phyloP scores from a whole-genome alignment of 192 early-diverging fungal species.

The Spizellomyces sp. region DNA sequence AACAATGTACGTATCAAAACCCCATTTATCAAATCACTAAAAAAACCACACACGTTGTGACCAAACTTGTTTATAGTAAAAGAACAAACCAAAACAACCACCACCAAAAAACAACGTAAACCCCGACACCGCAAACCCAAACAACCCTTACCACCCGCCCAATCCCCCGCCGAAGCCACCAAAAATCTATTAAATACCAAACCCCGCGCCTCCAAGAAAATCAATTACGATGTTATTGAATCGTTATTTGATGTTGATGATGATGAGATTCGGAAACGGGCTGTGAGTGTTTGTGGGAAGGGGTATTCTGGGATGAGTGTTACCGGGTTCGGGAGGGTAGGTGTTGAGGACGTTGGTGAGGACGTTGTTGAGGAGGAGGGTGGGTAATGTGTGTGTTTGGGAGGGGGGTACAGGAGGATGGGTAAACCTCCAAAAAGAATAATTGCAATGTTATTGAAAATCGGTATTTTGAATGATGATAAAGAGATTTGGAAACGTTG shows the following conservation, averaged over 20 bases:
- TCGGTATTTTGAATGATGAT: too few species aligned
- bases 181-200: conserved; percentile 72
- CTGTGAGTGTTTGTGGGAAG: background rate
- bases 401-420: too few species aligned
- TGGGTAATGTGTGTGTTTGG: too few species aligned
- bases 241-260: conserved; percentile 41
- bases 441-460: too few species aligned
- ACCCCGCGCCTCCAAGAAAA: conserved; percentile 80
- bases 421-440: too few species aligned
- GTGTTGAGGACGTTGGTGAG: conserved; percentile 14
- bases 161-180: conserved; percentile 65
- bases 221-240: conserved; percentile 83
- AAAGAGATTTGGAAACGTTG: too few species aligned
- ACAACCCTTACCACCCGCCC: background rate
- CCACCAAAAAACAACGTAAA: background rate
- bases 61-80: conserved; percentile 7
- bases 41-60: conserved; percentile 3
- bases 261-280: conserved; percentile 6
- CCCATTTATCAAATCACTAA: too few species aligned
- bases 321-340: conserved; percentile 22
- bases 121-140: conserved; percentile 4
- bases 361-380: background rate
- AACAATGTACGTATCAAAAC: conserved; percentile 37
- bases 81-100: conserved; percentile 1
- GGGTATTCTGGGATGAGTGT: conserved; percentile 12